Percentiles rank a stretch among this genome's conserved stretches.
These are phyloP conservation scores for Coccomyxa subellipsoidea DNA, from an alignment of 163 green algal species.

Conservation along the genomic window DNA sequence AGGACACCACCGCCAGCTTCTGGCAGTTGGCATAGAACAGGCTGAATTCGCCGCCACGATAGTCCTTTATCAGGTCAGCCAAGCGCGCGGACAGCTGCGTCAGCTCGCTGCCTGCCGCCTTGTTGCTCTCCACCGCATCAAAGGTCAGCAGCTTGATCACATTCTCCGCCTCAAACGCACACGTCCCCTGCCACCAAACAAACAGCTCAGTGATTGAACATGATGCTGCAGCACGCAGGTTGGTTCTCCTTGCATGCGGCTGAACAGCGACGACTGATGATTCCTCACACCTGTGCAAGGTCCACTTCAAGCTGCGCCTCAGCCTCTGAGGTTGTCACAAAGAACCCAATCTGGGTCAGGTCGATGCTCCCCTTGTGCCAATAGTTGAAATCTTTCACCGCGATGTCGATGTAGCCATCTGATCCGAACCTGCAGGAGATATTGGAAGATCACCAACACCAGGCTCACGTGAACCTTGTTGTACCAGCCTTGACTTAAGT, in stretches of 20 bases:
- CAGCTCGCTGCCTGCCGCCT: conserved; percentile 29
- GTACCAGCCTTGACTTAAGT: too few relatives aligned
- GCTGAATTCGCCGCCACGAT: conserved; percentile 35
- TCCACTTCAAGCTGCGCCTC: conserved; percentile 63
- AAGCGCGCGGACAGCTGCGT: neutral
- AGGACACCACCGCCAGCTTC: conserved; percentile 52
- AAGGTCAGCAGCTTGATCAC: conserved; percentile 67
- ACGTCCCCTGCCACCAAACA: conserved; percentile 23
- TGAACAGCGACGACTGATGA: too few relatives aligned
- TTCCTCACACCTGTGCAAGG: conserved; percentile 25
- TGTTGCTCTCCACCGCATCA: conserved; percentile 52
- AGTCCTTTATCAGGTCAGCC: conserved; percentile 30
- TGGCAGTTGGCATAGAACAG: conserved; percentile 89
- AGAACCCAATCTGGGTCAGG: conserved; percentile 63
- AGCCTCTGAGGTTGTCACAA: conserved; percentile 64
- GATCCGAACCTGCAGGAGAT: conserved; percentile 31
- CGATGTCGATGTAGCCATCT: conserved; percentile 35
- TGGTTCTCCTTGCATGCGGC: too few relatives aligned
- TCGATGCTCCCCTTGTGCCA: conserved; percentile 22
- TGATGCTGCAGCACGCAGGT: too few relatives aligned
- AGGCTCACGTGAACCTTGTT: too few relatives aligned
- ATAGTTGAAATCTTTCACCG: conserved; percentile 14
- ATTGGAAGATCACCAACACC: too few relatives aligned
- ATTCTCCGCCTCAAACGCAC: conserved; percentile 57
- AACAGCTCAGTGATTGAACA: neutral